phyloP scores from a whole-genome alignment of 1,284 basidiomycete genomes.

The Exsudoporus floridanus region DNA sequence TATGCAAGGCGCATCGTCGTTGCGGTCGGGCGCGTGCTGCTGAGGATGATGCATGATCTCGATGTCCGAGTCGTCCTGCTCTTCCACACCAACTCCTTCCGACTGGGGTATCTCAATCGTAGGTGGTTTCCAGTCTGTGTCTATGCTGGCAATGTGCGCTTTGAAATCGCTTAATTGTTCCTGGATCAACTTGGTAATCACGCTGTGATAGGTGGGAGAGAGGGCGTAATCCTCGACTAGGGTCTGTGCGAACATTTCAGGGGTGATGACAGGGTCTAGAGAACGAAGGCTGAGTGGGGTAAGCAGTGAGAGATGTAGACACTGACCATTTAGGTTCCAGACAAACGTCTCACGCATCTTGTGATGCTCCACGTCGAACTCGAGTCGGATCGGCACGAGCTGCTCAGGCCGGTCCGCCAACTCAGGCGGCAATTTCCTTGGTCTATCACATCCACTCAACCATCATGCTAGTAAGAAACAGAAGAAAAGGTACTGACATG shows the following conservation, averaged over 20 bases:
- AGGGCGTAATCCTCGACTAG: slow-evolving; percentile 92
- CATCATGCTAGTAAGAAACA: neutral
- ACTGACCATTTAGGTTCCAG: slow-evolving; percentile 90
- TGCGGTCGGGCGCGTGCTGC: slow-evolving; percentile 3
- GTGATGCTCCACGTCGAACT: slow-evolving; percentile 90
- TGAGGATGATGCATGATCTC: slow-evolving; percentile 31
- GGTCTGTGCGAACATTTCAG: slow-evolving; percentile 86
- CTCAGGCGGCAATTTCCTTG: slow-evolving; percentile 56
- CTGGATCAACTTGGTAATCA: slow-evolving; percentile 84
- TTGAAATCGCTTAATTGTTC: slow-evolving; percentile 85
- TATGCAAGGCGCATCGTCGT: slow-evolving; percentile 1
- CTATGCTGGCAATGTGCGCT: slow-evolving; percentile 55
- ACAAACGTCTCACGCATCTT: slow-evolving; percentile 95
- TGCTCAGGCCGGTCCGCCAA: slow-evolving; percentile 68
- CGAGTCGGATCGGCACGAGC: slow-evolving; percentile 91
- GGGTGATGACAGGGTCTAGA: slow-evolving; percentile 82
- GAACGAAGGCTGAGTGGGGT: neutral
- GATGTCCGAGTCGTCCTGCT: slow-evolving; percentile 37
- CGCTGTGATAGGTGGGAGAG: slow-evolving; percentile 64
- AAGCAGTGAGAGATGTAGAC: neutral
- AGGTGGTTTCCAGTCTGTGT: slow-evolving; percentile 37
- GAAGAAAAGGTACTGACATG: slow-evolving; percentile 49
- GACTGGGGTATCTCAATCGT: slow-evolving; percentile 22
- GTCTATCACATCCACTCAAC: slow-evolving; percentile 41
- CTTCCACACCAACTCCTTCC: slow-evolving; percentile 34